Conservation (phyloP, 2,329 filamentous ascomycete species). For the Aspergillus novofumigatus region DNA sequence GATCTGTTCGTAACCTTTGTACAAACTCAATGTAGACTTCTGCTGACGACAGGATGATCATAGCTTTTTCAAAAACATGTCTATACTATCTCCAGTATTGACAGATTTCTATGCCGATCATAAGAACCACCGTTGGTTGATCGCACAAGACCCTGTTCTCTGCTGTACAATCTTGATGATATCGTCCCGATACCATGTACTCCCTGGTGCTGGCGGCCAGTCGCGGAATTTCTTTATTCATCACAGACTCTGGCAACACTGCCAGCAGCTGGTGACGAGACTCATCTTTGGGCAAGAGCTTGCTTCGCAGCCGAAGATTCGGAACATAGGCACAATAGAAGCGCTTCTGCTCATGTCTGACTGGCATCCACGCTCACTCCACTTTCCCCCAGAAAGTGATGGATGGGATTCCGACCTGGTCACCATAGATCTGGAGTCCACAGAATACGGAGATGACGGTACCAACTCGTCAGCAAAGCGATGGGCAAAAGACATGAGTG, state of each 20-base stretch:
- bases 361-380: conserved; percentile 51
- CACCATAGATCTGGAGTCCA: conserved; percentile 36
- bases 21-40: neutral
- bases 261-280: conserved; percentile 50
- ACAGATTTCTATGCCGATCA: conserved; percentile 49
- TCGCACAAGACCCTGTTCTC: conserved; percentile 50
- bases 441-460: conserved; percentile 24
- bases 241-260: conserved; percentile 52
- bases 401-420: conserved; percentile 55
- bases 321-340: conserved; percentile 50
- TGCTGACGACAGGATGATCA: neutral
- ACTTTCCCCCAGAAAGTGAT: conserved; percentile 50
- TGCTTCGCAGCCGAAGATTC: conserved; percentile 45
- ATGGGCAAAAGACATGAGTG: conserved; percentile 53
- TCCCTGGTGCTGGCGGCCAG: conserved; percentile 41
- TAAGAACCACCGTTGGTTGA: conserved; percentile 45
- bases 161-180: conserved; percentile 54
- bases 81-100: conserved; percentile 48
- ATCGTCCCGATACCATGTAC: conserved; percentile 49
- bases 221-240: conserved; percentile 53
- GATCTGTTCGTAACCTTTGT: conserved; percentile 38
- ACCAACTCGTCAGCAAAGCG: conserved; percentile 30
- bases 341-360: conserved; percentile 50
- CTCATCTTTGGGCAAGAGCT: conserved; percentile 54
- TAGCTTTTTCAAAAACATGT: conserved; percentile 50